These are phyloP conservation scores for Microstroma glucosiphilum DNA, from an alignment of 1,284 basidiomycete genomes.

Conservation along the genomic window DNA sequence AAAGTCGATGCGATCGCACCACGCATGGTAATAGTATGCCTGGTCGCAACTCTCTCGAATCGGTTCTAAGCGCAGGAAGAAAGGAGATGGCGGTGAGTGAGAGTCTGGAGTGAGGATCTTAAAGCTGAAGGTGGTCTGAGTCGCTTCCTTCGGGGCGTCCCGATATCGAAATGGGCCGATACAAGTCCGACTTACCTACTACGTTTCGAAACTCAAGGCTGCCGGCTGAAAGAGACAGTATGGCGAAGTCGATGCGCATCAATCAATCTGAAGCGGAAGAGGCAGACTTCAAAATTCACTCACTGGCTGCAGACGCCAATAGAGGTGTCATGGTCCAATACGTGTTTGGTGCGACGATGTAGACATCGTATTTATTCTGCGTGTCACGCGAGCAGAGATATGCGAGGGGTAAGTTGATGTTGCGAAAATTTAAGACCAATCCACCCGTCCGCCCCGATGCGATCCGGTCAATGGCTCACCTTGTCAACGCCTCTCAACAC, in stretches of 20 bases:
- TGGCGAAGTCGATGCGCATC: no score
- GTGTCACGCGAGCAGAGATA: no score
- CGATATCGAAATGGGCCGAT: no score
- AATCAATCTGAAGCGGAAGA: no score
- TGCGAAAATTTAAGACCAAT: no score
- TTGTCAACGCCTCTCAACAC: conserved; percentile 11
- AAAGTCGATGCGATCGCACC: conserved; percentile 40
- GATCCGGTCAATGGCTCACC: neutral
- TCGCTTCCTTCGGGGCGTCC: no score
- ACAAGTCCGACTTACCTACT: neutral
- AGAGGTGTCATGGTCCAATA: conserved; percentile 31
- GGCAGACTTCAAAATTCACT: no score
- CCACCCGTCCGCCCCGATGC: no score
- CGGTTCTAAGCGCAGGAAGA: conserved; percentile 72
- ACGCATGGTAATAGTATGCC: conserved; percentile 52
- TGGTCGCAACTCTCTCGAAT: conserved; percentile 54
- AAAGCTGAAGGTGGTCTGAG: no score
- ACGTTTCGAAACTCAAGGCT: conserved; percentile 18
- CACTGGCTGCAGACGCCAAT: conserved; percentile 50
- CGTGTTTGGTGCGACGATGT: conserved; percentile 41
- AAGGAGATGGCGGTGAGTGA: no score
- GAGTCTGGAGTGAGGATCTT: no score
- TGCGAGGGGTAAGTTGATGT: no score
- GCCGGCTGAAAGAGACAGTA: conserved; percentile 5
- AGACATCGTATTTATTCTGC: conserved; percentile 19